phyloP scores from a whole-genome alignment of 176 grass and related monocot genomes.

The Ampelocalamus luodianensis region DNA sequence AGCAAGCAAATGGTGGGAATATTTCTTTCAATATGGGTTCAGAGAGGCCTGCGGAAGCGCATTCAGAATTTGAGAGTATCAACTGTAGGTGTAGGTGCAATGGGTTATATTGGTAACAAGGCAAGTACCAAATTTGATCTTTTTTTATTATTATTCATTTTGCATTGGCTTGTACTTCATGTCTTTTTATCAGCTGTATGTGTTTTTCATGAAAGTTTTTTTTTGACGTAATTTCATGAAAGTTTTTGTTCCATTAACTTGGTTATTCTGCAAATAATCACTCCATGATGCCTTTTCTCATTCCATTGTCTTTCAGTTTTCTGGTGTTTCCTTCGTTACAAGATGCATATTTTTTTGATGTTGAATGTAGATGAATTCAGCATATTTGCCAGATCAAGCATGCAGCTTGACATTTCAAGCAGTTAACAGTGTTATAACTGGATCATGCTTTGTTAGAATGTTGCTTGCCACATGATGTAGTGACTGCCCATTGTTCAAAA shows the following conservation, averaged over 20 bases:
- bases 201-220: not conserved
- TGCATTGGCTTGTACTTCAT: constrained; percentile 6
- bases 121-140: constrained; percentile 41
- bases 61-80: constrained; percentile 96
- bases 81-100: constrained; percentile 83
- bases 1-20: constrained; percentile 99
- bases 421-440: not conserved
- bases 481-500: not conserved
- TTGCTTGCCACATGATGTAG: not conserved
- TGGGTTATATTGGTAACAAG: constrained; percentile 99
- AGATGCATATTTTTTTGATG: no score
- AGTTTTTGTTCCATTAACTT: not conserved
- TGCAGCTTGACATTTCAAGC: not conserved
- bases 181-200: not conserved
- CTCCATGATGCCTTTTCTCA: not conserved
- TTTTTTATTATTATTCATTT: constrained; percentile 14
- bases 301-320: not conserved
- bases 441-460: constrained; percentile 12
- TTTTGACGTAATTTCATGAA: no score
- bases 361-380: no score
- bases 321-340: no score
- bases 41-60: constrained; percentile 78
- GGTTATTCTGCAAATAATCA: not conserved
- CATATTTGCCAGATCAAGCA: no score
- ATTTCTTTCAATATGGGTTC: constrained; percentile 92